Percentiles rank a stretch among this genome's conserved stretches.
phyloP scores from a whole-genome alignment of 2,329 filamentous ascomycete genomes.

The Hypoxylon sp. region DNA sequence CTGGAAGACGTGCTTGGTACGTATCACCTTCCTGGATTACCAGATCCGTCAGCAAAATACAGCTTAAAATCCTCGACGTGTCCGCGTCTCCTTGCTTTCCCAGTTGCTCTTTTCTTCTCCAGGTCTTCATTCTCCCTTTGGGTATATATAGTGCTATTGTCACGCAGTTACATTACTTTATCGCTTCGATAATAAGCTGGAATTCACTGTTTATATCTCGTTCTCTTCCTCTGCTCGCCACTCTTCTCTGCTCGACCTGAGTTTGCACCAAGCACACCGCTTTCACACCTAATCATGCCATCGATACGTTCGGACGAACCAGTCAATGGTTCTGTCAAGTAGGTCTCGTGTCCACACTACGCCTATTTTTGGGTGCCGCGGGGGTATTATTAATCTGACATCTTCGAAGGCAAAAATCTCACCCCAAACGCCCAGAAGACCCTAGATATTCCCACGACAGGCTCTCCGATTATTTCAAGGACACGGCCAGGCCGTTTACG shows the following conservation, averaged over 20 bases:
- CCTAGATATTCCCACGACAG: not conserved
- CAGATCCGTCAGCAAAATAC: not conserved
- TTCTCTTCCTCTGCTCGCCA: not conserved
- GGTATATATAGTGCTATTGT: not conserved
- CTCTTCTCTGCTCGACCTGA: not conserved
- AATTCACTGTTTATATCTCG: not conserved
- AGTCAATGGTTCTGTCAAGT: conserved; percentile 6
- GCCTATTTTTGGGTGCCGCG: not conserved
- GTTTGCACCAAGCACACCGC: not conserved
- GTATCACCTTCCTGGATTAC: not conserved
- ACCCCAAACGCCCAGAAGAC: not conserved
- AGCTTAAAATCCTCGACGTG: not conserved
- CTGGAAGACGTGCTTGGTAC: not conserved
- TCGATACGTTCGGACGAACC: conserved; percentile 8
- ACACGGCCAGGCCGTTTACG: not conserved
- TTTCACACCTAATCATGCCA: conserved; percentile 2
- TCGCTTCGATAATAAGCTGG: not conserved
- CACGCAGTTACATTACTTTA: not conserved
- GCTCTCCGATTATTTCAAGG: not conserved
- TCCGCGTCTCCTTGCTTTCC: not conserved
- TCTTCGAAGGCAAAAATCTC: conserved; percentile 1
- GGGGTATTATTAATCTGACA: conserved; percentile 1
- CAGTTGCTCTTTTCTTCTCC: not conserved
- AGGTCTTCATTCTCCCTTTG: not conserved
- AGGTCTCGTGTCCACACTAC: not conserved